phyloP scores from a whole-genome alignment of 768 basidiomycete species.

The Lyophyllum decastes region DNA sequence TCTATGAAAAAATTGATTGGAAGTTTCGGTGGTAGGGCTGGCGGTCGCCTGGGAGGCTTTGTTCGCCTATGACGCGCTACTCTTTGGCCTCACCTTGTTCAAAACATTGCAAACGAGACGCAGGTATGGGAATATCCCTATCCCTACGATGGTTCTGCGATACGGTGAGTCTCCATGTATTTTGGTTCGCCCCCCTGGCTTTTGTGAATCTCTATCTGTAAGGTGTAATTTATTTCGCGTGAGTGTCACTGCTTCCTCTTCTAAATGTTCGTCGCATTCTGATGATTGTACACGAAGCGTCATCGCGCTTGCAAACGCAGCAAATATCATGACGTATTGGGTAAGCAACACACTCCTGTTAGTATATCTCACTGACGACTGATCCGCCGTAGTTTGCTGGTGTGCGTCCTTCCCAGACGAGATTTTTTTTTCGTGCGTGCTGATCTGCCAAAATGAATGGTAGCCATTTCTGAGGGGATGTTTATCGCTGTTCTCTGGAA shows the following conservation, averaged over 20 bases:
- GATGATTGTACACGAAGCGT: background rate
- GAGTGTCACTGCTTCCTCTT: background rate
- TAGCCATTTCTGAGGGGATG: background rate
- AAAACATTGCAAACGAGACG: constrained; percentile 7
- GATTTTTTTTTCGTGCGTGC: background rate
- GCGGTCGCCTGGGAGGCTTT: constrained; percentile 11
- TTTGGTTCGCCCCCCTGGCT: background rate
- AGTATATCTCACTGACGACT: background rate
- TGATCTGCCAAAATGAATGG: background rate
- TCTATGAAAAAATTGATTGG: no score
- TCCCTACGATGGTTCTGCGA: constrained; percentile 1
- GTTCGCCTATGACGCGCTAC: constrained; percentile 6
- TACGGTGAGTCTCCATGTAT: background rate
- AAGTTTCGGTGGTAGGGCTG: background rate
- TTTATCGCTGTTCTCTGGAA: constrained; percentile 1
- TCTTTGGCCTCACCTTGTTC: constrained; percentile 7
- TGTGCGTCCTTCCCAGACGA: background rate
- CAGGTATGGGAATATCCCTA: background rate
- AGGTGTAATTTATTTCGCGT: constrained; percentile 1
- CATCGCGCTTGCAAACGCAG: background rate
- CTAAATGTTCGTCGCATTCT: background rate
- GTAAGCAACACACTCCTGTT: background rate
- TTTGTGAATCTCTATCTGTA: background rate
- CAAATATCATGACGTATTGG: constrained; percentile 1
- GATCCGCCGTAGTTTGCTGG: background rate